Conservation (phyloP, 176 grass and related monocot species). For the Hordeum vulgare region MorexV3_pseudomolecules_assembly NC_058523.1:452583023-452583522, state of each 20-base stretch:
- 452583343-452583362: not conserved
- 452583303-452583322: not conserved
- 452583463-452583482: not conserved
- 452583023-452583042: no score
- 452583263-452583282: not conserved
- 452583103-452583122: no score
- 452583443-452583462: not conserved
- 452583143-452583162: no score
- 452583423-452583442: not conserved
- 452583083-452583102: no score
- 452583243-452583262: not conserved
- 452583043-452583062: no score
- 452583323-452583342: not conserved
- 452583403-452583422: constrained; percentile 29
- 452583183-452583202: no score
- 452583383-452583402: constrained; percentile 35
- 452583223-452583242: not conserved
- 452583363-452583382: not conserved
- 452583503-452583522: not conserved
- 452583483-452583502: not conserved
- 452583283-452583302: no score
- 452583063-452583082: no score
- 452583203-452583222: no score
- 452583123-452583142: no score
- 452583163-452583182: no score